Percentiles rank a stretch among this genome's conserved stretches.
Evolutionary conservation across 768 basidiomycete genomes (phyloP).

Genomic region (Rhodosporidiobolus odoratus): DNA sequence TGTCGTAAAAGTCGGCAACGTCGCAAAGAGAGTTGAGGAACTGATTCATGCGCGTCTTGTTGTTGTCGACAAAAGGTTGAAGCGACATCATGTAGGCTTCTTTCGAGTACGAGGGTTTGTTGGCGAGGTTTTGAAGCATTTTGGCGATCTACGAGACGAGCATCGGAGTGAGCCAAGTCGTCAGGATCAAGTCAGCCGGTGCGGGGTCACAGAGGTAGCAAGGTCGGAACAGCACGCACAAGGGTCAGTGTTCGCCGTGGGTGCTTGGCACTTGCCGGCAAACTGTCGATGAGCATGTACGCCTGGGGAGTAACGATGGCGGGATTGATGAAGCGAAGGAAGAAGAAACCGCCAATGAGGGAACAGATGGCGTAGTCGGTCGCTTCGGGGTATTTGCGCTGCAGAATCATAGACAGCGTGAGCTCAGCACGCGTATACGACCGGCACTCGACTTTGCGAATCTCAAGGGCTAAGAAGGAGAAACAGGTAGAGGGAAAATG

Average conservation of each 20-base stretch:
- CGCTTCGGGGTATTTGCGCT: constrained; percentile 99
- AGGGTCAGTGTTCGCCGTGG: constrained; percentile 92
- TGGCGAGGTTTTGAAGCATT: constrained; percentile 98
- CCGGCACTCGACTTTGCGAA: not conserved
- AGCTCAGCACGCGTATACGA: not conserved
- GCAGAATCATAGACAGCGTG: constrained; percentile 6
- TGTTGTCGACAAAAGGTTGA: constrained; percentile 97
- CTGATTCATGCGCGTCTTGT: constrained; percentile 94
- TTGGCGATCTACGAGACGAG: constrained; percentile 73
- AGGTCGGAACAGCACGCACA: constrained; percentile 50
- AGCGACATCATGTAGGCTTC: constrained; percentile 98
- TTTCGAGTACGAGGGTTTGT: constrained; percentile 96
- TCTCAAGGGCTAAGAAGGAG: no score
- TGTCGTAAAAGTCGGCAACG: constrained; percentile 98
- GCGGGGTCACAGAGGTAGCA: not conserved
- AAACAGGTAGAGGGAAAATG: not conserved
- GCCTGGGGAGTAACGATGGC: constrained; percentile 99
- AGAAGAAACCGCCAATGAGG: constrained; percentile 98
- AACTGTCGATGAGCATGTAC: constrained; percentile 97
- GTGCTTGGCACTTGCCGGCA: constrained; percentile 78
- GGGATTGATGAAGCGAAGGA: constrained; percentile 98
- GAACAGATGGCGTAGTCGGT: constrained; percentile 98
- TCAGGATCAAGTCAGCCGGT: not conserved
- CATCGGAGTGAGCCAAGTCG: no score
- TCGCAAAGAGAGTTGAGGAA: constrained; percentile 96